A percentile compares a stretch with the other conserved stretches of the same genome.
Conservation (phyloP, 2,329 filamentous ascomycete genomes). For the Botrytis medusae region DNA sequence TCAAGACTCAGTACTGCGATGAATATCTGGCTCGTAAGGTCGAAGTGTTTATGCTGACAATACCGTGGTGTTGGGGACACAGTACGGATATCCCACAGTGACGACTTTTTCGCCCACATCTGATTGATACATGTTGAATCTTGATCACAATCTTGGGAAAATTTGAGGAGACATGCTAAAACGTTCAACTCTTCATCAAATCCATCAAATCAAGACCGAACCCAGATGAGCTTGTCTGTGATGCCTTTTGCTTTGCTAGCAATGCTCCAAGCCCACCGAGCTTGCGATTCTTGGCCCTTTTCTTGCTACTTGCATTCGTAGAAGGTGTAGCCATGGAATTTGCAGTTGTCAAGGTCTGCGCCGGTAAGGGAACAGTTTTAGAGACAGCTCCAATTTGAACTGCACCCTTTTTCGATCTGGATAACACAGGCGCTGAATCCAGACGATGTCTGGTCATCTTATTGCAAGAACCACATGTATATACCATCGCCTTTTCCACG, state of each 20-base stretch:
- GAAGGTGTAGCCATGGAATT: conserved; percentile 38
- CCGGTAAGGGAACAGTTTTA: background rate
- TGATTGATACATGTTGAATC: background rate
- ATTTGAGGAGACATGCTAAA: background rate
- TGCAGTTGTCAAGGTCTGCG: background rate
- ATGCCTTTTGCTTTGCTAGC: conserved; percentile 43
- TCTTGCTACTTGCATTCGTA: conserved; percentile 61
- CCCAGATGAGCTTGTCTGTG: conserved; percentile 26
- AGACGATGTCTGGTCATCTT: conserved; percentile 32
- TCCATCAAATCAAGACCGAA: conserved; percentile 43
- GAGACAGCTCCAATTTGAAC: background rate
- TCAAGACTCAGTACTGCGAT: background rate
- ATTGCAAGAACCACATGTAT: conserved; percentile 35
- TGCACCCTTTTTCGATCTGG: conserved; percentile 11
- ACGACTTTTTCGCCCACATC: background rate
- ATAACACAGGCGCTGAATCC: conserved; percentile 15
- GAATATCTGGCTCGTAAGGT: background rate
- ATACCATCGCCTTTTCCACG: conserved; percentile 31
- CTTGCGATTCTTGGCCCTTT: conserved; percentile 64
- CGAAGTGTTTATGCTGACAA: background rate
- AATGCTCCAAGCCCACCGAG: conserved; percentile 62
- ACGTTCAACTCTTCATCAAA: conserved; percentile 42
- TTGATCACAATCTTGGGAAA: background rate
- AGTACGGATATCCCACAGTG: background rate
- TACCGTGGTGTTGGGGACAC: background rate